Base-by-base conservation (phyloP, 352 stramenopile species). In the Pythium graminicola region DNA sequence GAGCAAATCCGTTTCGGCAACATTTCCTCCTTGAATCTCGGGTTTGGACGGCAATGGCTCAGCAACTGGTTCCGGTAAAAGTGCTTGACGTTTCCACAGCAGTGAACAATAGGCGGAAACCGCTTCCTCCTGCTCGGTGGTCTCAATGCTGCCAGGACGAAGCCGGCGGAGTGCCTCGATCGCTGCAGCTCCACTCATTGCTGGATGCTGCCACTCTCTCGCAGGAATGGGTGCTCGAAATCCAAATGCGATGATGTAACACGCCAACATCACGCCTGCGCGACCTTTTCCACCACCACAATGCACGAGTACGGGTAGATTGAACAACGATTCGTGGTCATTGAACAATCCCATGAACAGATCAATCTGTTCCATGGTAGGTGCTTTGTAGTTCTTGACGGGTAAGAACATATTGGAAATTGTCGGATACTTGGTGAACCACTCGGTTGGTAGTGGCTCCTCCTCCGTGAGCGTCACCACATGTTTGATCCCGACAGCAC, bases 231-330 rank as follows among this genome's bases (percentile, higher is more conserved):
- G 70, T 5, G 63, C 45, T 2, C 40, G 42, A n/a, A 83, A 86
- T 6, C 75, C 75, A 23, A 79, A 86, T 9, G 72, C 75, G 2
- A 84, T 72, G 16, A 86, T 44, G 54, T 86, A 86, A 31, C 72
- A 86, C 19, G 75, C 75, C 16, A 85, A 41, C 69, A 87, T 78
- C n/a, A 72, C 73, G 20, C 76, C 73, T 7, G 73, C 72, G 2
- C 76, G 70, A 1, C 76, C 76, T 56, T 85, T 87, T 42, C 76
- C 76, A 23, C 76, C 76, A 23, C 73, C 73, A 46, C 76, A 87
- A 36, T 87, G 76, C 6, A 85, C 73, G 14, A 87, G 62, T 8
- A 87, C 67, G 26, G 70, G 72, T 6, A 41, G 14, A 2, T 17
- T 28, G 9, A n/a, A 17, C 6, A 44, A 29, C 4, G 20, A 6